Conservation (phyloP, 2,329 filamentous ascomycete species). For the Penicillium corylophilum region DNA sequence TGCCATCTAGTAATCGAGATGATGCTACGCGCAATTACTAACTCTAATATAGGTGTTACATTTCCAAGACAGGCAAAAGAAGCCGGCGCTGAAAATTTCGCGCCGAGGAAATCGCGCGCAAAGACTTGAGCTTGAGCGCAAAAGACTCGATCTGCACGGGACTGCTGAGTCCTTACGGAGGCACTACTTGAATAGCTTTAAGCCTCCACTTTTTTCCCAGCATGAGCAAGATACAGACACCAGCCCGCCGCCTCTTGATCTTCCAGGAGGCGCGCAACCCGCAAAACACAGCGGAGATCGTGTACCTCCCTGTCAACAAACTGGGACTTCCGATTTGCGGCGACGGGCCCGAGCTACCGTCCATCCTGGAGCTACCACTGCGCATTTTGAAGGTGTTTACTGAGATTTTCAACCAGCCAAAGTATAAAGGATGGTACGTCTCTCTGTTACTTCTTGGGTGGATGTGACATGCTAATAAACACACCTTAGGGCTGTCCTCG, state of each 20-base stretch:
- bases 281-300: slow-evolving; percentile 26
- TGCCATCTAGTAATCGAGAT: neutral
- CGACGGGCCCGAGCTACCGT: slow-evolving; percentile 32
- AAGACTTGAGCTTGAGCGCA: neutral
- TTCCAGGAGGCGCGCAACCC: slow-evolving; percentile 39
- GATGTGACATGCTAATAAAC: neutral
- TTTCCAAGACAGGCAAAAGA: neutral
- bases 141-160: neutral
- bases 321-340: slow-evolving; percentile 38
- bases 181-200: neutral
- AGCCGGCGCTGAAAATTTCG: neutral
- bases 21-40: neutral
- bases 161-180: neutral
- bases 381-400: slow-evolving; percentile 37
- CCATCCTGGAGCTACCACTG: slow-evolving; percentile 36
- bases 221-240: slow-evolving; percentile 8
- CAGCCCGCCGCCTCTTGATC: slow-evolving; percentile 30
- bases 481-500: slow-evolving; percentile 35
- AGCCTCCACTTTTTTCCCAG: no score
- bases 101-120: neutral
- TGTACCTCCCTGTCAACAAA: slow-evolving; percentile 38
- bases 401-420: slow-evolving; percentile 40
- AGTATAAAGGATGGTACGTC: slow-evolving; percentile 39
- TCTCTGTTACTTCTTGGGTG: neutral
- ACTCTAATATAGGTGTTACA: neutral